Percentiles rank a stretch among this genome's conserved stretches.
Conservation (phyloP, 163 green algal genomes). For the Scenedesmus sp. region DNA sequence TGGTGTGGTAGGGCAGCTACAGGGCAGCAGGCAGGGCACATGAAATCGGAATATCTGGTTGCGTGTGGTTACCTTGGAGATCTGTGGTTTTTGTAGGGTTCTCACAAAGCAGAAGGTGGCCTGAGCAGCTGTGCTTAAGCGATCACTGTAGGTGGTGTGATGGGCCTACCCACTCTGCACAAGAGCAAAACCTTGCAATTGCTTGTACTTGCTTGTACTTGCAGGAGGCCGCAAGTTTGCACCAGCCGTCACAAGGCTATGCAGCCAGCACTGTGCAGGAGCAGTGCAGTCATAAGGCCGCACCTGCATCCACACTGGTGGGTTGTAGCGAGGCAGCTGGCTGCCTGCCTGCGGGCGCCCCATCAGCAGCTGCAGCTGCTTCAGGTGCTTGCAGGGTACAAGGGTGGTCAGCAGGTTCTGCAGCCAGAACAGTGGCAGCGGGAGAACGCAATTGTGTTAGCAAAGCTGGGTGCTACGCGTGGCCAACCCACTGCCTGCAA, state of each 20-base stretch:
- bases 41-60: too few relatives aligned
- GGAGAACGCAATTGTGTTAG: background rate
- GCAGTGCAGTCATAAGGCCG: background rate
- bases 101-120: too few relatives aligned
- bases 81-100: too few relatives aligned
- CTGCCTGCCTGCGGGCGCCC: background rate
- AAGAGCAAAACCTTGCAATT: background rate
- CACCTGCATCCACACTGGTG: conserved; percentile 8
- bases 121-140: too few relatives aligned
- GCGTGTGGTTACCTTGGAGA: too few relatives aligned
- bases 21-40: background rate
- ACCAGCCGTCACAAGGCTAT: background rate
- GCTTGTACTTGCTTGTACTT: background rate
- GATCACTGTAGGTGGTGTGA: background rate
- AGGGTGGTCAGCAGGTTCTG: conserved; percentile 30
- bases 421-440: background rate
- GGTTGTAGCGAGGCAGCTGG: background rate
- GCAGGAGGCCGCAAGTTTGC: background rate
- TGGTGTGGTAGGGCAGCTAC: background rate
- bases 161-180: background rate
- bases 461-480: background rate
- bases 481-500: background rate
- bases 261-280: background rate
- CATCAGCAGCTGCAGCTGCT: background rate
- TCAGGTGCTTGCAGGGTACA: conserved; percentile 1